Percentiles rank a stretch among this genome's conserved stretches.
phyloP scores from a whole-genome alignment of 2,329 filamentous ascomycete genomes.

The Neonectria sp. region DNA sequence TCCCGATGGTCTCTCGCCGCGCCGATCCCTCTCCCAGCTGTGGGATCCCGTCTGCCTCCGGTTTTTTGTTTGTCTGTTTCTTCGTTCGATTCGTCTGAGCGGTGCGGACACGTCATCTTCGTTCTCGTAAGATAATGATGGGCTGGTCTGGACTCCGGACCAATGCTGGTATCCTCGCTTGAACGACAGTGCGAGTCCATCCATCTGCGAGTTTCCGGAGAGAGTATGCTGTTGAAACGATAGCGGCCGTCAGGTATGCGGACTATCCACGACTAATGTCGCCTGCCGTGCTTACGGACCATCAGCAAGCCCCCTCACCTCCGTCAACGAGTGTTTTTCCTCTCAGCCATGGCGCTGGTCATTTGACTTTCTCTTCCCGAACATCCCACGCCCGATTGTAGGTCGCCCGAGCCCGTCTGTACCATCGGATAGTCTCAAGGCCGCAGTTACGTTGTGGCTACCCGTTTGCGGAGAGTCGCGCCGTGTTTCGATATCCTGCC shows the following conservation, averaged over 20 bases:
- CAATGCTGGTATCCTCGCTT: background rate
- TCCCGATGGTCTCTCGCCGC: background rate
- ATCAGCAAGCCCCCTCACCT: background rate
- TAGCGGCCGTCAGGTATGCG: background rate
- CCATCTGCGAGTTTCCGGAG: background rate
- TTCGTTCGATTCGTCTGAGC: background rate
- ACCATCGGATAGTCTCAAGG: background rate
- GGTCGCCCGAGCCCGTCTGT: background rate
- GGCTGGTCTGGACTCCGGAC: background rate
- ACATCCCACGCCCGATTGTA: background rate
- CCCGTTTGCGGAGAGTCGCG: background rate
- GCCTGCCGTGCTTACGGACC: constrained; percentile 13
- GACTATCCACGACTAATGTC: constrained; percentile 19
- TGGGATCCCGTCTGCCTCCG: background rate
- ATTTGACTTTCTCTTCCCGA: background rate
- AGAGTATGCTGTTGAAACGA: background rate
- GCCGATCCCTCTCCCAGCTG: background rate
- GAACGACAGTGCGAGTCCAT: background rate
- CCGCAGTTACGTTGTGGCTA: background rate
- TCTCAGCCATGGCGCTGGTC: background rate
- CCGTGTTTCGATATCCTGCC: constrained; percentile 1
- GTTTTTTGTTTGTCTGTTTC: background rate
- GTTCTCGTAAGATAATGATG: background rate
- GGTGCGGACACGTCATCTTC: background rate
- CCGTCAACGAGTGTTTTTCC: background rate